These are phyloP conservation scores for Rhizophlyctis rosea DNA, from an alignment of 192 early-diverging fungal species.

Conservation along the genomic window DNA sequence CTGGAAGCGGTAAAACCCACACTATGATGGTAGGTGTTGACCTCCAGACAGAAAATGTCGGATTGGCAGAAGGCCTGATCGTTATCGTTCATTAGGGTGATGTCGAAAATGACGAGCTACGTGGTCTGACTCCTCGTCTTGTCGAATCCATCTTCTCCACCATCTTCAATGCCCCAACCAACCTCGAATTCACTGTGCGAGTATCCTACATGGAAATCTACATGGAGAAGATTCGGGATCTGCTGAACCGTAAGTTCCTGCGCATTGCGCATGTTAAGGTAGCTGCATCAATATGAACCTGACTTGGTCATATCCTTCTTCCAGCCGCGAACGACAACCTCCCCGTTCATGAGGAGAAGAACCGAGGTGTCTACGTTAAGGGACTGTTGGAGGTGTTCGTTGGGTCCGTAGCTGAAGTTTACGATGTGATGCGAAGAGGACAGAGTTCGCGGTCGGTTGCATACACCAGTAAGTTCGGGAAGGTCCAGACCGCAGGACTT, in stretches of 20 bases:
- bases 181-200: conserved; percentile 96
- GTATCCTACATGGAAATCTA: conserved; percentile 99
- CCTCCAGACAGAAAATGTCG: neutral
- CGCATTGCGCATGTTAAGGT: neutral
- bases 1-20: conserved; percentile 87
- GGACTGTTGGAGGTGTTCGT: conserved; percentile 97
- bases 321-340: conserved; percentile 82
- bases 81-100: conserved; percentile 67
- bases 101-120: conserved; percentile 85
- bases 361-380: conserved; percentile 96
- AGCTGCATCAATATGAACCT: neutral
- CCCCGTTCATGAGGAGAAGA: conserved; percentile 96
- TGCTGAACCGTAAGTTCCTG: conserved; percentile 71
- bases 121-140: conserved; percentile 96
- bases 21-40: conserved; percentile 47
- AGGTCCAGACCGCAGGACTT: neutral
- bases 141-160: conserved; percentile 92
- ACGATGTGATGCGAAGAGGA: conserved; percentile 96
- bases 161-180: conserved; percentile 86
- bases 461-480: conserved; percentile 72
- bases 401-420: conserved; percentile 89
- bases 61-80: neutral
- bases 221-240: conserved; percentile 98
- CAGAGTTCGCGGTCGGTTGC: conserved; percentile 83
- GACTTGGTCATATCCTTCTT: conserved; percentile 13